These are phyloP conservation scores for Pseudogymnoascus sp. DNA, from an alignment of 2,329 filamentous ascomycete genomes.

Conservation along the genomic window DNA sequence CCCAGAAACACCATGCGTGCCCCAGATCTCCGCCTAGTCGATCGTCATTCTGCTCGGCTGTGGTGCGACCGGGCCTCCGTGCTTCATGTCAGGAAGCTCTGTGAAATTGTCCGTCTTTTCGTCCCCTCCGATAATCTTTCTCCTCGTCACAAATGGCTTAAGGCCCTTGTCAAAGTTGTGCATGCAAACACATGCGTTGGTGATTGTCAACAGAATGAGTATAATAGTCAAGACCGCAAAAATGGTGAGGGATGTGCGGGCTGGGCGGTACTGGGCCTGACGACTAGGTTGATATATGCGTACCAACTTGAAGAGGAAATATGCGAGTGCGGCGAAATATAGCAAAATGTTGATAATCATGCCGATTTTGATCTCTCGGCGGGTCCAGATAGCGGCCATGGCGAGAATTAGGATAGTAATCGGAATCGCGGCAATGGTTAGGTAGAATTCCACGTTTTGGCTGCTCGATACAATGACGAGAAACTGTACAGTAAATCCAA, in stretches of 20 bases:
- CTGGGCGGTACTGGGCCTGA: slow-evolving; percentile 61
- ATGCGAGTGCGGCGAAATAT: slow-evolving; percentile 82
- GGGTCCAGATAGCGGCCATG: slow-evolving; percentile 76
- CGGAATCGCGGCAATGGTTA: slow-evolving; percentile 85
- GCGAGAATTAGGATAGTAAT: slow-evolving; percentile 86
- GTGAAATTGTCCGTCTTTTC: slow-evolving; percentile 44
- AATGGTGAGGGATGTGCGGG: slow-evolving; percentile 78
- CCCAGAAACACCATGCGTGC: slow-evolving; percentile 4
- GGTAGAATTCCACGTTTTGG: slow-evolving; percentile 67
- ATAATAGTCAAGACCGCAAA: slow-evolving; percentile 92
- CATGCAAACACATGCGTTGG: slow-evolving; percentile 81
- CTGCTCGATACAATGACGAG: slow-evolving; percentile 77
- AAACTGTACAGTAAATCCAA: slow-evolving; percentile 97
- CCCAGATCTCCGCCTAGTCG: slow-evolving; percentile 32
- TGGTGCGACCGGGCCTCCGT: slow-evolving; percentile 25
- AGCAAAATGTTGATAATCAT: slow-evolving; percentile 75
- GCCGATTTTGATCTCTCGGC: slow-evolving; percentile 71
- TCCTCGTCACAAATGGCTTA: slow-evolving; percentile 72
- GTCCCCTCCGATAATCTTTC: slow-evolving; percentile 42
- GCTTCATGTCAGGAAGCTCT: slow-evolving; percentile 36
- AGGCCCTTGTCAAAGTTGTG: slow-evolving; percentile 85
- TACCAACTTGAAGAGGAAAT: slow-evolving; percentile 97
- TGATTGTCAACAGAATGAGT: slow-evolving; percentile 80
- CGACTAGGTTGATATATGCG: slow-evolving; percentile 76
- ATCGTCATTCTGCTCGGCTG: slow-evolving; percentile 44